Evolutionary conservation across 257 asterid genomes (phyloP).

Genomic region (Jacaranda mimosifolia): DNA sequence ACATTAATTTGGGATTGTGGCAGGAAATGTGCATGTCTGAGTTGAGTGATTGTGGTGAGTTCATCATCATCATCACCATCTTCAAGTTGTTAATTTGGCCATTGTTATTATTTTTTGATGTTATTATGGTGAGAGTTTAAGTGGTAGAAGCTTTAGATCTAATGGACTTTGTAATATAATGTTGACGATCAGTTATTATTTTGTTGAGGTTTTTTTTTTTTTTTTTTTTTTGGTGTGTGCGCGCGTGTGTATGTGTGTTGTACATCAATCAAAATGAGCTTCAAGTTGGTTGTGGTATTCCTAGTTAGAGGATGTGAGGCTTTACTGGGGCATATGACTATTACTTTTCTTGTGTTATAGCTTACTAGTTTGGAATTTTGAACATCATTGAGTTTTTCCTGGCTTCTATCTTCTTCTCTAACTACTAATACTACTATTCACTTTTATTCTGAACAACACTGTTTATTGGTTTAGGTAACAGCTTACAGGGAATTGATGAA

Average conservation of each 20-base stretch:
- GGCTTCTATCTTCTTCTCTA: not conserved
- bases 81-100: not conserved
- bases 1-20: no score
- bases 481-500: no score
- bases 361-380: conserved; percentile 25
- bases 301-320: conserved; percentile 44
- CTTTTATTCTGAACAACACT: no score
- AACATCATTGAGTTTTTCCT: conserved; percentile 23
- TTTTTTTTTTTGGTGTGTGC: no score
- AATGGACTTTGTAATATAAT: conserved; percentile 33
- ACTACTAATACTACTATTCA: no score
- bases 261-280: conserved; percentile 20
- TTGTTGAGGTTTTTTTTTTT: conserved; percentile 30
- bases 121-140: conserved; percentile 26
- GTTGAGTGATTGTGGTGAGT: no score
- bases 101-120: not conserved
- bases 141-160: conserved; percentile 26
- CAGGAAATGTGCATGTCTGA: no score
- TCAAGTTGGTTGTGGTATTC: not conserved
- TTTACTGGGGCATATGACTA: not conserved
- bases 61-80: no score
- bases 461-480: no score
- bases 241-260: conserved; percentile 15
- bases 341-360: conserved; percentile 27
- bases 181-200: conserved; percentile 31